Evolutionary conservation across 371 early-diverging fungal species (phyloP).

Genomic region (Mortierella sp.): DNA sequence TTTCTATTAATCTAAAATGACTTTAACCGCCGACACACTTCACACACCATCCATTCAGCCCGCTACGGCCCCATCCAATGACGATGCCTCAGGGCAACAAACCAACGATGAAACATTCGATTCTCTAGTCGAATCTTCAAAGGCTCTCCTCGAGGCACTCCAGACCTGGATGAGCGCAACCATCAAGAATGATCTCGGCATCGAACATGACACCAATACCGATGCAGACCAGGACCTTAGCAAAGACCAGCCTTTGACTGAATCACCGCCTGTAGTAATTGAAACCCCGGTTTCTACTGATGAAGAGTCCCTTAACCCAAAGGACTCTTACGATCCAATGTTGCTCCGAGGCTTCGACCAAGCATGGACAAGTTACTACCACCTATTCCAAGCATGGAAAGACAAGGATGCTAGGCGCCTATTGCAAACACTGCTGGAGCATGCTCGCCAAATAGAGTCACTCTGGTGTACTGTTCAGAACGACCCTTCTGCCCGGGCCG

Average conservation of each 20-base stretch:
- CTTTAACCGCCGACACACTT: constrained; percentile 7
- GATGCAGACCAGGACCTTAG: not conserved
- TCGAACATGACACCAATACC: not conserved
- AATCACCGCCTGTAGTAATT: not conserved
- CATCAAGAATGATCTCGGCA: not conserved
- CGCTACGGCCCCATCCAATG: constrained; percentile 1
- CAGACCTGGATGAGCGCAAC: constrained; percentile 34
- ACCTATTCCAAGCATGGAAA: constrained; percentile 48
- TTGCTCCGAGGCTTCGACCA: constrained; percentile 31
- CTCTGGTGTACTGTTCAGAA: constrained; percentile 36
- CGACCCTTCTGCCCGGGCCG: constrained; percentile 20
- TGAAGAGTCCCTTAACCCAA: not conserved
- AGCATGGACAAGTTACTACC: constrained; percentile 48
- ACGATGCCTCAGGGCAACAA: not conserved
- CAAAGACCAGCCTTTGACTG: not conserved
- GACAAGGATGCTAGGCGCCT: constrained; percentile 42
- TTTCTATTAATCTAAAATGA: not conserved
- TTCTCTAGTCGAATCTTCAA: constrained; percentile 38
- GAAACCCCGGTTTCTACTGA: not conserved
- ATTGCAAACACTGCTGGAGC: constrained; percentile 31
- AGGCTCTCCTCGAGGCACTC: constrained; percentile 38
- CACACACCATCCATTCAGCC: constrained; percentile 4
- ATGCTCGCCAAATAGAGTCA: constrained; percentile 41
- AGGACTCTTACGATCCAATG: not conserved
- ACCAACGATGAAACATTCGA: constrained; percentile 30